phyloP scores from a whole-genome alignment of 2,329 filamentous ascomycete species.

The Diaporthe destruens region DNA sequence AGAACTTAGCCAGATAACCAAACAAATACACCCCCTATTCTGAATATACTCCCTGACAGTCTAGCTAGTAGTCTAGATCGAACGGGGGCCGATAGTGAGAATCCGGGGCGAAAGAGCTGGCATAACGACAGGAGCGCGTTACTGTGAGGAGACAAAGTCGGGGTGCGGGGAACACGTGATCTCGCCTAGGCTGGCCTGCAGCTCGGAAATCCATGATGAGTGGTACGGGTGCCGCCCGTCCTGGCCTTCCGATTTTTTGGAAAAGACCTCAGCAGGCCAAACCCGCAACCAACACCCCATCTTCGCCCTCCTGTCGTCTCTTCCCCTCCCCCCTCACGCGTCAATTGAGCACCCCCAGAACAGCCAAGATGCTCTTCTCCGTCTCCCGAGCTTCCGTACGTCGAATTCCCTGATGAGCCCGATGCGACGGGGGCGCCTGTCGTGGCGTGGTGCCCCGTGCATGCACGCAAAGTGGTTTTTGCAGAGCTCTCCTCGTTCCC shows the following conservation, averaged over 20 bases:
- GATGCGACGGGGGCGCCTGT: not conserved
- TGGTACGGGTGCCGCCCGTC: constrained; percentile 24
- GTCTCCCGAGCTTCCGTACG: constrained; percentile 69
- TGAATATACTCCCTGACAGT: too few relatives aligned
- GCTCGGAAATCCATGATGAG: constrained; percentile 33
- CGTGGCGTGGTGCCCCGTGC: not conserved
- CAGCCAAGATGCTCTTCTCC: constrained; percentile 68
- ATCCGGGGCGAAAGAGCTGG: not conserved
- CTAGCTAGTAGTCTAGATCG: constrained; percentile 22
- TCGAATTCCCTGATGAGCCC: constrained; percentile 43
- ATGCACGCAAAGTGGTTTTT: constrained; percentile 21
- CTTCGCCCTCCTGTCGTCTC: constrained; percentile 17
- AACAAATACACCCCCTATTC: too few relatives aligned
- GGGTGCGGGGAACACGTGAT: constrained; percentile 45
- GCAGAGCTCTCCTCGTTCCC: constrained; percentile 25
- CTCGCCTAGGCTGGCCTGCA: not conserved
- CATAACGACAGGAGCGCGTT: not conserved
- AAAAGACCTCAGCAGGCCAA: constrained; percentile 56
- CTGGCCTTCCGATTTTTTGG: constrained; percentile 43
- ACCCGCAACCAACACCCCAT: constrained; percentile 43
- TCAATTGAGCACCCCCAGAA: constrained; percentile 63
- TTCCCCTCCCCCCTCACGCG: constrained; percentile 47
- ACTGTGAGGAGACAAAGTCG: constrained; percentile 10
- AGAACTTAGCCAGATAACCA: too few relatives aligned
- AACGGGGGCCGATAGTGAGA: not conserved